Percentiles rank a stretch among this genome's conserved stretches.
Conservation (phyloP, 2,329 filamentous ascomycete genomes). For the Elsinoe fawcettii region DNA sequence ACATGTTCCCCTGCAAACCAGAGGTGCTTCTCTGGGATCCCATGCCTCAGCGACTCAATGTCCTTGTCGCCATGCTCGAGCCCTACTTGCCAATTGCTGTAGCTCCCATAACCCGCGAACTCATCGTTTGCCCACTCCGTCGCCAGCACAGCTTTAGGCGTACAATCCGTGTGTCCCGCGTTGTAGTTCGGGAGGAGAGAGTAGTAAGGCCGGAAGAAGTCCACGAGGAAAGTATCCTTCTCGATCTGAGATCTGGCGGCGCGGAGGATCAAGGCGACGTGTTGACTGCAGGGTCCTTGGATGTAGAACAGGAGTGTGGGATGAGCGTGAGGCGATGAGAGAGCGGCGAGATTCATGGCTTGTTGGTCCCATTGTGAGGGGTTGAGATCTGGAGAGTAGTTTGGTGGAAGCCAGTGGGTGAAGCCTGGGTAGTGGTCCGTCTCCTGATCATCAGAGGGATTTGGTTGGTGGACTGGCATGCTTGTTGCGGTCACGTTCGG, state of each 20-base stretch:
- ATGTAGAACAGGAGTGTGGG: conserved; percentile 82
- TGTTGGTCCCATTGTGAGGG: conserved; percentile 54
- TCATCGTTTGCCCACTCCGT: conserved; percentile 74
- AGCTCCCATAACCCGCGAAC: conserved; percentile 72
- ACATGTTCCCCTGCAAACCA: conserved; percentile 92
- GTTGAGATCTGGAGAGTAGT: conserved; percentile 56
- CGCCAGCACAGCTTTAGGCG: conserved; percentile 55
- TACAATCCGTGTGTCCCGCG: conserved; percentile 47
- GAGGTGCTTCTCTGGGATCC: conserved; percentile 55
- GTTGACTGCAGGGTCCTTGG: conserved; percentile 54
- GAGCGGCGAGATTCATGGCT: conserved; percentile 65
- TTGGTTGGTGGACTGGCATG: conserved; percentile 29
- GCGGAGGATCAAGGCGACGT: conserved; percentile 39
- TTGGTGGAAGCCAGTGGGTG: conserved; percentile 66
- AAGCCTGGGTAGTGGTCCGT: conserved; percentile 53
- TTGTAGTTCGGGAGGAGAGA: conserved; percentile 64
- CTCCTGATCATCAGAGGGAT: conserved; percentile 20
- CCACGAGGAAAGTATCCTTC: conserved; percentile 49
- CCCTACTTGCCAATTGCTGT: conserved; percentile 77
- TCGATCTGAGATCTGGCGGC: conserved; percentile 35
- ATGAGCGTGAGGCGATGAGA: conserved; percentile 53
- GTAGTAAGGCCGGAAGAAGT: conserved; percentile 72
- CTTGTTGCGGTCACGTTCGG: conserved; percentile 34
- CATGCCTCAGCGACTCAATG: conserved; percentile 52
- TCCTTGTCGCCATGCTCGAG: conserved; percentile 63